Base-by-base conservation (phyloP, 1,284 basidiomycete species). In the Abortiporus biennis region DNA sequence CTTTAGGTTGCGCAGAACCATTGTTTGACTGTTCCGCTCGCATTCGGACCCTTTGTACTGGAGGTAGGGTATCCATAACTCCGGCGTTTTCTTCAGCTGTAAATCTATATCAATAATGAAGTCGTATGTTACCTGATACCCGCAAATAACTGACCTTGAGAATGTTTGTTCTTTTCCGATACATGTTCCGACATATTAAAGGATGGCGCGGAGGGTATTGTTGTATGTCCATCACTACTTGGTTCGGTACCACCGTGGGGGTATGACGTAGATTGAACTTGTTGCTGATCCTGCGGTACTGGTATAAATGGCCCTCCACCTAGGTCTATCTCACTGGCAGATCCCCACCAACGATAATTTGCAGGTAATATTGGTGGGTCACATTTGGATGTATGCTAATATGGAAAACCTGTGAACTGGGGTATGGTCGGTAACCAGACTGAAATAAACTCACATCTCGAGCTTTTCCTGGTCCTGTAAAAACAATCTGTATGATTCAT, bases 381-480 rank as follows among this genome's bases (percentile, higher is more conserved):
- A 52, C 42, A 57, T 59, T 22, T 58, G 47, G 1, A 63, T 57
- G 43, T 59, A 45, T 68, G 42, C 1, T 34, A 20, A 17, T 22
- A 6, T 15, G 39, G 25, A 35, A 33, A 48, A 29, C 40, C 36
- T 9, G 24, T 32, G 24, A 36, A 25, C 17, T 11, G 17, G 22
- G 12, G 24, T 12, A 27, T 9, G 3, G 21, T n/a, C 9, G 17
- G 9, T 6, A 17, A 24, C 17, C n/a, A n/a, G 12, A 20, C n/a
- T n/a, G 29, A 12, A 35, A 32, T 8, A 32, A 23, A 65, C 78
- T 53, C 53, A 86, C 85, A 47, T 87, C 71, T 58, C 57, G 63
- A 2, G 85, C 86, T 52, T 70, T 79, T 2, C 86, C 87, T 16
- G 87, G 85, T 4, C 80, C 61, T 2, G 76, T 85, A 2, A 76